These are phyloP conservation scores for Tylopilus plumbeoviolaceoides DNA, from an alignment of 768 basidiomycete genomes.

Conservation along the genomic window DNA sequence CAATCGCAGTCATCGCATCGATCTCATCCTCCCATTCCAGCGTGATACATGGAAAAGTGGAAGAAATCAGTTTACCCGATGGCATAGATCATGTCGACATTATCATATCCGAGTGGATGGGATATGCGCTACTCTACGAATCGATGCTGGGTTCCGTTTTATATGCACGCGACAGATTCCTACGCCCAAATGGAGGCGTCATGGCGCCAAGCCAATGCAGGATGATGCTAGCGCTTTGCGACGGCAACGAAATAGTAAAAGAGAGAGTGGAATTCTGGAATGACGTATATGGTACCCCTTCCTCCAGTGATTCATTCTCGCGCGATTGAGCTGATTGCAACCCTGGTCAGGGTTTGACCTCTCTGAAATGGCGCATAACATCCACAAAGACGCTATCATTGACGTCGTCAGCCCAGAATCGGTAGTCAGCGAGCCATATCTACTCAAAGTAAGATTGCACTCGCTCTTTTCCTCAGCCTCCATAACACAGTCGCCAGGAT, in stretches of 20 bases:
- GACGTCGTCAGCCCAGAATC: slow-evolving; percentile 70
- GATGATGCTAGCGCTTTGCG: slow-evolving; percentile 81
- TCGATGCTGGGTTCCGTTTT: slow-evolving; percentile 97
- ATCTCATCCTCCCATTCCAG: slow-evolving; percentile 28
- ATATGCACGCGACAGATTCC: slow-evolving; percentile 80
- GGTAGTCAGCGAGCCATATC: slow-evolving; percentile 57
- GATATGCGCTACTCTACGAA: slow-evolving; percentile 87
- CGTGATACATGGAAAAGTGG: slow-evolving; percentile 87
- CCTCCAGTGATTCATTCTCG: not conserved
- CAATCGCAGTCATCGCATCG: not conserved
- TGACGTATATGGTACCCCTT: slow-evolving; percentile 75
- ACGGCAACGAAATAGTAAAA: slow-evolving; percentile 67
- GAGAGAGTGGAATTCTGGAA: slow-evolving; percentile 89
- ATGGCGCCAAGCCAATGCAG: slow-evolving; percentile 90
- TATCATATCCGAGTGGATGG: slow-evolving; percentile 99
- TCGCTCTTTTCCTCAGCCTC: not conserved
- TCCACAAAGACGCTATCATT: slow-evolving; percentile 79
- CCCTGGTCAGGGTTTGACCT: slow-evolving; percentile 74
- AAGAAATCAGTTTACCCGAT: slow-evolving; percentile 77
- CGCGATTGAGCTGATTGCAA: not conserved
- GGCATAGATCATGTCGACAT: slow-evolving; percentile 79
- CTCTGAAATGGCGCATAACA: slow-evolving; percentile 68
- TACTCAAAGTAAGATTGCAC: slow-evolving; percentile 55
- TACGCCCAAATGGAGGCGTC: slow-evolving; percentile 63
- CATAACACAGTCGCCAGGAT: slow-evolving; percentile 48